Evolutionary conservation across 148 eudicot genomes (phyloP).

Genomic region (Camellia granthamiana): DNA sequence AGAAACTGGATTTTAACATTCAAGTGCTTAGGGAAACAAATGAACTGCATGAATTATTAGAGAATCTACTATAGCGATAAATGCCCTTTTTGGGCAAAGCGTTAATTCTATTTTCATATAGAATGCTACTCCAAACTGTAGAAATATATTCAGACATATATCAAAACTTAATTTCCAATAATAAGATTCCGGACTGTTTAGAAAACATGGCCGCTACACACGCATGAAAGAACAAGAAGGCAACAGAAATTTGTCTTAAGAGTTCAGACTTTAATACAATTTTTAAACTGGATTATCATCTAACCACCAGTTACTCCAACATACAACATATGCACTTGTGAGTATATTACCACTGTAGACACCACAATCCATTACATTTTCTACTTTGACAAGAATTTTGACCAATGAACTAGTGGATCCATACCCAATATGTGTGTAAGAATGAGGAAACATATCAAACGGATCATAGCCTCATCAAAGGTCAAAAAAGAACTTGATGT

Average conservation of each 20-base stretch:
- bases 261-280: conserved; percentile 1
- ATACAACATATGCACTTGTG: not conserved
- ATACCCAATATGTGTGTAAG: not conserved
- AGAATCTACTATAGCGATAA: no score
- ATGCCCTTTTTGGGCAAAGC: no score
- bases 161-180: no score
- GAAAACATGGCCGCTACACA: not conserved
- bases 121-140: no score
- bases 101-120: no score
- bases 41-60: no score
- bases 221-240: not conserved
- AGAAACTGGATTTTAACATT: no score
- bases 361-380: not conserved
- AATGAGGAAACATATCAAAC: conserved; percentile 5
- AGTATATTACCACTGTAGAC: not conserved
- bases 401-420: not conserved
- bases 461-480: not conserved
- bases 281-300: not conserved
- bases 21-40: no score
- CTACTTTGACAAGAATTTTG: not conserved
- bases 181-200: not conserved
- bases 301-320: conserved; percentile 5
- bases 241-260: conserved; percentile 4
- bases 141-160: no score
- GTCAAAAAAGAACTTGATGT: not conserved